Percentiles rank a stretch among this genome's conserved stretches.
Evolutionary conservation across 2,329 filamentous ascomycete genomes (phyloP).

Genomic region (Colletotrichum paranaense): DNA sequence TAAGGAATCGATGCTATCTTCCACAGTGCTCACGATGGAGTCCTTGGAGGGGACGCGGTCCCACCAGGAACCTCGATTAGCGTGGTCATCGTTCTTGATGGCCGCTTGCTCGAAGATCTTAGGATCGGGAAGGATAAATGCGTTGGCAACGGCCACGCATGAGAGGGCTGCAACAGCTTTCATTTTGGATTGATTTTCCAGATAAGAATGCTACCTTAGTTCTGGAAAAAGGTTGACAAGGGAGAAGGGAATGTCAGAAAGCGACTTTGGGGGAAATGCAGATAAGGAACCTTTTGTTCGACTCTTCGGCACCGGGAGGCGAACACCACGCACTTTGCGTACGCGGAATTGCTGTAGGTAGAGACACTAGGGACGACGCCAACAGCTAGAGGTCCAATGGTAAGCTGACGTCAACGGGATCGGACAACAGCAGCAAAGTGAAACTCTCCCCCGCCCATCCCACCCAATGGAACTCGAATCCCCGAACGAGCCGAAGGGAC

Average conservation of each 20-base stretch:
- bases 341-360: background rate
- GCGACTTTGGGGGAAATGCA: background rate
- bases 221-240: conserved; percentile 10
- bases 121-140: conserved; percentile 64
- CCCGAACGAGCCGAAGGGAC: conserved; percentile 20
- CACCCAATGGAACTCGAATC: background rate
- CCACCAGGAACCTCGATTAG: conserved; percentile 43
- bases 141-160: conserved; percentile 59
- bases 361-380: conserved; percentile 3
- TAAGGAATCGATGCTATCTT: conserved; percentile 43
- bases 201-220: background rate
- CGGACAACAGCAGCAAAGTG: conserved; percentile 26
- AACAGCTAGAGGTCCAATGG: conserved; percentile 18
- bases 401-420: conserved; percentile 37
- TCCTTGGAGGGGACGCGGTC: conserved; percentile 48
- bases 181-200: conserved; percentile 46
- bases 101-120: conserved; percentile 55
- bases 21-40: conserved; percentile 46
- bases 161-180: conserved; percentile 59
- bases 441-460: conserved; percentile 24
- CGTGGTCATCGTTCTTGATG: conserved; percentile 44
- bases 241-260: background rate
- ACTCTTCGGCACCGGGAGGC: background rate
- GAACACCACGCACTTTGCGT: background rate
- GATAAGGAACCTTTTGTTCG: conserved; percentile 13